These are phyloP conservation scores for Avena eriantha DNA, from an alignment of 176 grass and related monocot species.

Conservation along the genomic window DNA sequence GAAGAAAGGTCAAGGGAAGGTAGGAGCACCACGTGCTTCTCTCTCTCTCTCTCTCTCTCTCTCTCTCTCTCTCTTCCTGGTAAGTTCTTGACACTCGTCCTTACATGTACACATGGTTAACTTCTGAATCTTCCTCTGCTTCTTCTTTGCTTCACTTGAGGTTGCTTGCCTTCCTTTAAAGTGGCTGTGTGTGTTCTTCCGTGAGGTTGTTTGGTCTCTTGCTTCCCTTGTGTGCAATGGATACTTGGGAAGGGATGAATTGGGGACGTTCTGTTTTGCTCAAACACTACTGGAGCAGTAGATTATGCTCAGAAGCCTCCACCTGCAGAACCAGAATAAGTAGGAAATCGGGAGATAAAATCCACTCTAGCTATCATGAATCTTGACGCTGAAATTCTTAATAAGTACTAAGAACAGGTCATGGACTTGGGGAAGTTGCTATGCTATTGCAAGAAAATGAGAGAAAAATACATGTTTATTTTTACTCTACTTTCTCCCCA, in stretches of 20 bases:
- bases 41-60: neutral
- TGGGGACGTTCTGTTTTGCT: neutral
- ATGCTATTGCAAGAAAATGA: neutral
- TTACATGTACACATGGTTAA: constrained; percentile 6
- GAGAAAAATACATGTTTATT: neutral
- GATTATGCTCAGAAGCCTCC: constrained; percentile 23
- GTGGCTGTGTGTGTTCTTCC: constrained; percentile 25
- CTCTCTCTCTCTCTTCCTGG: neutral
- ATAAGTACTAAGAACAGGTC: constrained; percentile 10
- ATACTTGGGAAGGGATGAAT: neutral
- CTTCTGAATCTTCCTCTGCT: constrained; percentile 22
- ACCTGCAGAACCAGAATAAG: constrained; percentile 19
- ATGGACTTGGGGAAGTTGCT: constrained; percentile 15
- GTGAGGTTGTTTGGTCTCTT: neutral
- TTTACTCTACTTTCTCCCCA: neutral
- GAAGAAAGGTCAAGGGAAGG: constrained; percentile 24
- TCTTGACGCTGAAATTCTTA: constrained; percentile 2
- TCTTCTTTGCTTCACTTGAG: constrained; percentile 25
- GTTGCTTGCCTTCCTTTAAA: constrained; percentile 12
- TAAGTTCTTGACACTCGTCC: constrained; percentile 17
- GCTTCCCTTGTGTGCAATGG: constrained; percentile 19
- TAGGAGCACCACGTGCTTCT: neutral
- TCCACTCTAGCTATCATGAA: neutral
- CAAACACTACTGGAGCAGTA: neutral
- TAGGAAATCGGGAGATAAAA: constrained; percentile 1